Percentiles rank a stretch among this genome's conserved stretches.
Conservation (phyloP, 768 basidiomycete genomes). For the Agaricus blazei region DNA sequence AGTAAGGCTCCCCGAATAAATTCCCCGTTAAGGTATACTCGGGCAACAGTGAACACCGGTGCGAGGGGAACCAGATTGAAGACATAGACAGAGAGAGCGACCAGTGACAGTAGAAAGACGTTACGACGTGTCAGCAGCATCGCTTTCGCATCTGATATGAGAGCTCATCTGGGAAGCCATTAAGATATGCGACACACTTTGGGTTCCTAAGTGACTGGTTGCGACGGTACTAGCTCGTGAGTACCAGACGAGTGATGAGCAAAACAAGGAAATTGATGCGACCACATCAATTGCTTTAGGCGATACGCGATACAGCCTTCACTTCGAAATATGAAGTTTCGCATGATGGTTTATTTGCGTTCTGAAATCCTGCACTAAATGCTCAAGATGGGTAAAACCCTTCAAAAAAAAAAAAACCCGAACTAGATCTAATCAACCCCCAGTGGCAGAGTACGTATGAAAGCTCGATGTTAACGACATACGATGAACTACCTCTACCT, state of each 20-base stretch:
- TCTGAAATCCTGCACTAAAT: no score
- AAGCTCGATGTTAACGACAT: not conserved
- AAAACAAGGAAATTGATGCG: not conserved
- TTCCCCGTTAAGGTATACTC: not conserved
- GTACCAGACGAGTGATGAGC: not conserved
- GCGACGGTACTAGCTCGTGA: no score
- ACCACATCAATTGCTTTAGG: no score
- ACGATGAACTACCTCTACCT: not conserved
- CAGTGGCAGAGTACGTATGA: not conserved
- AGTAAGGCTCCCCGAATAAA: conserved; percentile 3
- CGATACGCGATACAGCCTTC: no score
- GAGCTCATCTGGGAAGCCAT: not conserved
- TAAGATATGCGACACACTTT: no score
- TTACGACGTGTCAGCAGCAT: conserved; percentile 7
- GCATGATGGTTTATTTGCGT: no score
- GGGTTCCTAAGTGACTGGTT: no score
- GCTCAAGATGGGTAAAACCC: no score
- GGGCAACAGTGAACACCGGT: not conserved
- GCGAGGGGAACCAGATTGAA: not conserved
- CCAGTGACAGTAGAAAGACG: not conserved
- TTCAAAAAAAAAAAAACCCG: no score
- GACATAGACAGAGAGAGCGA: not conserved
- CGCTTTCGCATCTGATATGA: not conserved
- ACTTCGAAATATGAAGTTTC: no score
- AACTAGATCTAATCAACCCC: not conserved